Evolutionary conservation across 1,284 basidiomycete species (phyloP), one percentile per base, ranked within the genome.

Genomic region (Austropuccinia psidii): DNA sequence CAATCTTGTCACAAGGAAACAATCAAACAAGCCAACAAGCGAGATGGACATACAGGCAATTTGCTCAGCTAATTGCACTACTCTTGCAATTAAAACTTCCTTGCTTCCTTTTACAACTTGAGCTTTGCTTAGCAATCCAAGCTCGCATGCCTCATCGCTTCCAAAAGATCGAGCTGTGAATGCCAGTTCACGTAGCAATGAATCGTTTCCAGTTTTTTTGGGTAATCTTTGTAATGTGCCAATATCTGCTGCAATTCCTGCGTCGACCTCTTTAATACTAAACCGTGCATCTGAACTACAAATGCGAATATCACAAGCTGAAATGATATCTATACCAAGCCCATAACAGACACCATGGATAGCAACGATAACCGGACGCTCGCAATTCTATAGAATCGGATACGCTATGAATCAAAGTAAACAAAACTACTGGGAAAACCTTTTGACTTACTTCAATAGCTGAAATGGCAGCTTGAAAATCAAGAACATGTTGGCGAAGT

Each of bases 181-280:
- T 0, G 90, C 89, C 9, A 95, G 84, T 81, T 97, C 93, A 65
- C 87, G 84, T 0, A 88, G 83, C n/a, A 90, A 83, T 7, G 89
- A 90, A 41, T 87, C 85, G 81, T 93, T 94, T 0, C 87, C 90
- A 0, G 87, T 86, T 54, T 90, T 85, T 79, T 92, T 91, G 0
- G 90, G 91, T 35, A 95, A 83, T 47, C 89, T 87, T 39, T 93
- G 90, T 17, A 98, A 85, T 0, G 91, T 89, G 1, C 93, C 93
- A 60, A 95, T 89, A 80, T 96, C 93, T 1, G 93, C 90, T 1
- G 93, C 92, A 0, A 96, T 84, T 0, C 91, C 93, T 8, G 93
- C 86, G 78, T 93, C 91, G 8, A 93, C 89, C 85, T 97, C 93
- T 82, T 92, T 91, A 82, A 96, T 90, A 19, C 86, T 85, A 78